Evolutionary conservation across 495 filamentous ascomycete genomes (phyloP).

Genomic region (Xylaria flabelliformis): DNA sequence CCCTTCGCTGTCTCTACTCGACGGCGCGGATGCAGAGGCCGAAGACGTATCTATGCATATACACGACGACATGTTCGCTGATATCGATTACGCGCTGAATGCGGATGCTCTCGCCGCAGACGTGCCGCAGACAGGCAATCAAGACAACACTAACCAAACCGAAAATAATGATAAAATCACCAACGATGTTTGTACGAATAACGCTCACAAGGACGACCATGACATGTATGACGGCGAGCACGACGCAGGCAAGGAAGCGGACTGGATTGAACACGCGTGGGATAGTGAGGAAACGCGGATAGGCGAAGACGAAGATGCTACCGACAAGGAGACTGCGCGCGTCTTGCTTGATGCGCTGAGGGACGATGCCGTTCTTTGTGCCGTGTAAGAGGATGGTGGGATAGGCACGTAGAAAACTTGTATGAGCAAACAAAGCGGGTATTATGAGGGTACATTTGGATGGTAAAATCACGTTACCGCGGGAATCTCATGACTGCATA

Average conservation of each 20-base stretch:
- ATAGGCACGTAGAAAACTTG: background rate
- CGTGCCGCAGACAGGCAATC: background rate
- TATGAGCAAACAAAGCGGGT: background rate
- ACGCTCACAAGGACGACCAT: background rate
- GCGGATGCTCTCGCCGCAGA: conserved; percentile 5
- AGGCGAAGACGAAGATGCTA: conserved; percentile 18
- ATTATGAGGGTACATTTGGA: background rate
- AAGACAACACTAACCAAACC: background rate
- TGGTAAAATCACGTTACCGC: background rate
- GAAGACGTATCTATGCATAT: conserved; percentile 9
- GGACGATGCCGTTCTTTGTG: conserved; percentile 31
- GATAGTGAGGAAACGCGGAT: conserved; percentile 29
- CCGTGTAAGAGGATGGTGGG: conserved; percentile 5
- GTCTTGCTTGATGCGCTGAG: conserved; percentile 38
- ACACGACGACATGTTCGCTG: conserved; percentile 20
- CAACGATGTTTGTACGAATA: background rate
- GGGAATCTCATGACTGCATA: conserved; percentile 1
- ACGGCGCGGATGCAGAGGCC: background rate
- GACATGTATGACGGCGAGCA: conserved; percentile 30
- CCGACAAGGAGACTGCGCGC: conserved; percentile 38
- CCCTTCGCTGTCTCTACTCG: background rate
- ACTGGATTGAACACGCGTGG: conserved; percentile 41
- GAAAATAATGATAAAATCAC: background rate
- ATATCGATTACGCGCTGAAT: conserved; percentile 20
- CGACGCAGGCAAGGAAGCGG: conserved; percentile 27